These are phyloP conservation scores for Fusarium mundagurra DNA, from an alignment of 2,329 filamentous ascomycete genomes.

Conservation along the genomic window DNA sequence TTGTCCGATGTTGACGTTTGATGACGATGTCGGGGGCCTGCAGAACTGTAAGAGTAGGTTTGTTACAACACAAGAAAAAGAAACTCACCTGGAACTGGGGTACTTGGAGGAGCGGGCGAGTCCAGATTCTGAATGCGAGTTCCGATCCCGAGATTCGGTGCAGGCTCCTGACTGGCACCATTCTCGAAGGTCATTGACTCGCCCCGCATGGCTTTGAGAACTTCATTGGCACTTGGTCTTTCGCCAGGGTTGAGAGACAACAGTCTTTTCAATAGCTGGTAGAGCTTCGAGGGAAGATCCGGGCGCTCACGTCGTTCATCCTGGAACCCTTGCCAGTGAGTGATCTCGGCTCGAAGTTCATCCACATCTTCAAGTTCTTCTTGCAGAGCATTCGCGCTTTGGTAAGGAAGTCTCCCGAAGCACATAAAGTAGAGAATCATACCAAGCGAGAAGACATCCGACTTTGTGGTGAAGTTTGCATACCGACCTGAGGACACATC, in stretches of 20 bases:
- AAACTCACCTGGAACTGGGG: conserved; percentile 57
- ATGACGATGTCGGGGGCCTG: conserved; percentile 46
- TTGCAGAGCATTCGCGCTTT: conserved; percentile 82
- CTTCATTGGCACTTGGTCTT: conserved; percentile 86
- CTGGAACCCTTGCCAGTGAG: conserved; percentile 86
- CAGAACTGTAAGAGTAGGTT: conserved; percentile 43
- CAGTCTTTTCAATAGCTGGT: conserved; percentile 82
- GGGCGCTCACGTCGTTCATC: conserved; percentile 78
- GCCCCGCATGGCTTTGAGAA: conserved; percentile 79
- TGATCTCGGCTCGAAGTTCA: conserved; percentile 84
- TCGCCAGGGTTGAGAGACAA: conserved; percentile 80
- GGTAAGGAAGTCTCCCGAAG: conserved; percentile 88
- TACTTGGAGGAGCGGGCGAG: conserved; percentile 60
- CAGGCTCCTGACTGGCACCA: conserved; percentile 50
- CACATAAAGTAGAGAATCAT: conserved; percentile 99
- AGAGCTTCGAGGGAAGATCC: conserved; percentile 87
- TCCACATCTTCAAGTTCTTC: conserved; percentile 95
- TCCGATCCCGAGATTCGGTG: conserved; percentile 53
- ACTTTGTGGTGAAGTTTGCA: conserved; percentile 96
- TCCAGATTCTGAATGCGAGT: conserved; percentile 66
- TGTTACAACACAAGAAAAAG: conserved; percentile 21
- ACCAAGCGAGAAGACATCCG: conserved; percentile 96
- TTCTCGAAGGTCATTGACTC: conserved; percentile 62
- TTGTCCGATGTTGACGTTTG: conserved; percentile 38
- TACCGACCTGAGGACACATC: conserved; percentile 74